Conservation (phyloP, 2,329 filamentous ascomycete species). For the Colletotrichum filicis region DNA sequence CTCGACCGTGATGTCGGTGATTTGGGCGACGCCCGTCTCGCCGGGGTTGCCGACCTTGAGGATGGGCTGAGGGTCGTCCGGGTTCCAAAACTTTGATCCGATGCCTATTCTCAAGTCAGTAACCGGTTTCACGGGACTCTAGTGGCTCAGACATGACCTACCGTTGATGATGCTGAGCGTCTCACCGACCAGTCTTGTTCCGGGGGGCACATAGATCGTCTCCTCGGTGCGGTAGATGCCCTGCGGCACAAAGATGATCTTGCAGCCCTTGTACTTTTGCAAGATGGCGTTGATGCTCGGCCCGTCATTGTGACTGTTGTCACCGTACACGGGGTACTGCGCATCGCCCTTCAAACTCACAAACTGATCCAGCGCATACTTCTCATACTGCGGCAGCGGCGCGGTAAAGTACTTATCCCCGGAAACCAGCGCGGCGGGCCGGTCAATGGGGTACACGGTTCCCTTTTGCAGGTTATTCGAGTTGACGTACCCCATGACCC, state of each 20-base stretch:
- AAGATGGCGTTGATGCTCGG: conserved; percentile 45
- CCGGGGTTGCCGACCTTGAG: conserved; percentile 61
- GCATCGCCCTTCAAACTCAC: conserved; percentile 58
- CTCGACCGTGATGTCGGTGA: conserved; percentile 64
- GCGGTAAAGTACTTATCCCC: conserved; percentile 44
- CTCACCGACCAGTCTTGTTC: conserved; percentile 65
- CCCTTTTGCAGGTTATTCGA: conserved; percentile 44
- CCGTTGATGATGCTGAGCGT: conserved; percentile 61
- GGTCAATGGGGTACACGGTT: conserved; percentile 42
- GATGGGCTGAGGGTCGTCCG: conserved; percentile 56
- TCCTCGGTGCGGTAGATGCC: conserved; percentile 29
- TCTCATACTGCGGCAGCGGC: conserved; percentile 53
- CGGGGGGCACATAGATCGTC: conserved; percentile 37
- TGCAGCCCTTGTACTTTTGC: conserved; percentile 44
- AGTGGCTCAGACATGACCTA: background rate
- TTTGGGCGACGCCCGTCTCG: conserved; percentile 60
- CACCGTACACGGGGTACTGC: conserved; percentile 51
- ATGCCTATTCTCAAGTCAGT: conserved; percentile 41
- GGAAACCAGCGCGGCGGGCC: conserved; percentile 44
- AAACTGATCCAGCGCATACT: conserved; percentile 52
- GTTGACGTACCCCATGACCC: conserved; percentile 41
- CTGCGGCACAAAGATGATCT: conserved; percentile 54
- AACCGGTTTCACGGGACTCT: background rate
- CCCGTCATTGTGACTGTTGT: conserved; percentile 50
- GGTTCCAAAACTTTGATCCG: conserved; percentile 57